Conservation (phyloP, 2,329 filamentous ascomycete species). For the Penicillium sp. region DNA sequence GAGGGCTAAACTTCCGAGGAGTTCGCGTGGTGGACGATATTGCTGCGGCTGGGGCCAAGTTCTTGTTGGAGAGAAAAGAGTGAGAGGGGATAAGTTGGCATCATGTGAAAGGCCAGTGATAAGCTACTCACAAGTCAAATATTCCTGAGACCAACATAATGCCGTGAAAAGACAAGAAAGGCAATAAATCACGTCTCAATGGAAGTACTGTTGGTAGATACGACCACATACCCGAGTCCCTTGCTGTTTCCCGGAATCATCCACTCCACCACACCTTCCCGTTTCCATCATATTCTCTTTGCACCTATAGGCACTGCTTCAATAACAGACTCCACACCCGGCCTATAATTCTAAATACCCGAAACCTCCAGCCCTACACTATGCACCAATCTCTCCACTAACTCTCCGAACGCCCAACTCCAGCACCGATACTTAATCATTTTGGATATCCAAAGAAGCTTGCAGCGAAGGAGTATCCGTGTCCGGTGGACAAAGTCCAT, state of each 20-base stretch:
- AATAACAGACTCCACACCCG: slow-evolving; percentile 33
- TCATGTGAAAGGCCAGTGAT: not conserved
- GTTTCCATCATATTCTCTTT: not conserved
- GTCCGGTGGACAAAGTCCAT: slow-evolving; percentile 38
- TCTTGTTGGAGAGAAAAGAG: not conserved
- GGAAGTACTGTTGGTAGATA: not conserved
- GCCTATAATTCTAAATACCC: slow-evolving; percentile 30
- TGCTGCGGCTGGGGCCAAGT: slow-evolving; percentile 8
- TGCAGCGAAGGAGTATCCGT: slow-evolving; percentile 30
- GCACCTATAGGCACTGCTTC: slow-evolving; percentile 24
- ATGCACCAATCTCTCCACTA: slow-evolving; percentile 36
- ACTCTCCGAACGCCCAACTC: slow-evolving; percentile 35
- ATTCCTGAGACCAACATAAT: too few relatives aligned
- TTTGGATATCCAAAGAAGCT: slow-evolving; percentile 36
- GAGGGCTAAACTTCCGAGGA: slow-evolving; percentile 7
- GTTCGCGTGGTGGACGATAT: slow-evolving; percentile 18
- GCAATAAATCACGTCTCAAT: too few relatives aligned
- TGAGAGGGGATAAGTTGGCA: not conserved
- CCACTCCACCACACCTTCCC: not conserved
- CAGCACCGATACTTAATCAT: slow-evolving; percentile 44
- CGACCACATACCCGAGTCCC: too few relatives aligned
- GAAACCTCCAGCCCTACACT: slow-evolving; percentile 32
- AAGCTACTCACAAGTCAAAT: too few relatives aligned
- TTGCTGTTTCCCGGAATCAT: not conserved
- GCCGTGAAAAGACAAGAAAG: too few relatives aligned